Evolutionary conservation across 257 asterid species (phyloP).

Genomic region (Solanum etuberosum): DNA sequence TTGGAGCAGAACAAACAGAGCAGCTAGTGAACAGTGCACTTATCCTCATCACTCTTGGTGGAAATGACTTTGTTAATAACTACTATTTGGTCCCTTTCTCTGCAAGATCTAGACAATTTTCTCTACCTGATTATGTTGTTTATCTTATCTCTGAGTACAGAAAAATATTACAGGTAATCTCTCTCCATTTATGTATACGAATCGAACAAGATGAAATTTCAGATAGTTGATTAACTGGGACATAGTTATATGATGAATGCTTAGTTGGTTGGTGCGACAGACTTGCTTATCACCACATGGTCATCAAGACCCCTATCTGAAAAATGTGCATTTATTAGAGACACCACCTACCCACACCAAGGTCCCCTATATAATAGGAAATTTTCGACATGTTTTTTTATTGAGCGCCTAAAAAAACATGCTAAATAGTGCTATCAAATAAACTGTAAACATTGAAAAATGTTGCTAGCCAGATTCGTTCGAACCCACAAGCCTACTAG

Average conservation of each 20-base stretch:
- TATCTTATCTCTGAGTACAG: conserved; percentile 65
- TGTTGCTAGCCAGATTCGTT: too few species aligned
- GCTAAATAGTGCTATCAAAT: too few species aligned
- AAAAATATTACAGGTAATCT: conserved; percentile 39
- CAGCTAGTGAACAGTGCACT: conserved; percentile 53
- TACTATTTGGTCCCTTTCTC: conserved; percentile 78
- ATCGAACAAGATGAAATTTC: not conserved
- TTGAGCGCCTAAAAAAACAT: too few species aligned
- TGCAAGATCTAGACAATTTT: conserved; percentile 64
- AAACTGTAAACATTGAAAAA: too few species aligned
- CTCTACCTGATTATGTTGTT: conserved; percentile 51
- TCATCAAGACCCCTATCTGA: not conserved
- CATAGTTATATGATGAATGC: not conserved
- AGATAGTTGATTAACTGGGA: not conserved
- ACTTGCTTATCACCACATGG: not conserved
- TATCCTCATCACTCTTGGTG: conserved; percentile 81
- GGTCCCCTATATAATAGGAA: not conserved
- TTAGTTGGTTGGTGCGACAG: not conserved
- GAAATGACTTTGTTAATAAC: conserved; percentile 87
- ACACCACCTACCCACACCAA: not conserved
- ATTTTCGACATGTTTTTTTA: not conserved
- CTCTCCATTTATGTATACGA: not conserved
- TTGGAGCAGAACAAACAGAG: conserved; percentile 41
- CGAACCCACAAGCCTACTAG: too few species aligned
- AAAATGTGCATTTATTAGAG: not conserved